Base-by-base conservation (phyloP, 2,329 filamentous ascomycete genomes). In the Fusarium sp. region DNA sequence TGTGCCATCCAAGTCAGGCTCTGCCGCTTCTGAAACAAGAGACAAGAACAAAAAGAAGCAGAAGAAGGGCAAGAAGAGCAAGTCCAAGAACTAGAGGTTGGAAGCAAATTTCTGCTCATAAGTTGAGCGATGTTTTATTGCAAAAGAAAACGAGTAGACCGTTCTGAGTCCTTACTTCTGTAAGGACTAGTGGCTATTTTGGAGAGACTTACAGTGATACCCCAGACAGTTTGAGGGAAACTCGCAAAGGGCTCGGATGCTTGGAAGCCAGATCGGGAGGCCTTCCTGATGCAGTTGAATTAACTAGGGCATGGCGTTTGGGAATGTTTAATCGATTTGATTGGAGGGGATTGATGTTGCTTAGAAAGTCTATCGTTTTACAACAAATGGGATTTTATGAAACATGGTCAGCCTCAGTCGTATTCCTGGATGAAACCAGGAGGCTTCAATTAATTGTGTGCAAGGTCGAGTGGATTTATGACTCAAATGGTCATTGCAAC, bases 11-110 rank as follows among this genome's bases (percentile, higher is more conserved):
- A 57, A 66, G 2, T 59, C 75, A 6, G 59, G 62, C 20, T 68
- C 74, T 34, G 49, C 48, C 13, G 52, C 65, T n/a, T 25, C 37
- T 5, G 69, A 59, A 7, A 49, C 54, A 25, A 64, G 73, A 40
- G 73, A 65, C 6, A 78, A 77, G 65, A 73, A 65, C 61, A 79
- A 76, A 58, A 76, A 76, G 72, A 77, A 75, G 44, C 79, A 79
- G 61, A 81, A 79, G 55, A 75, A 77, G 70, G 72, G 62, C 44
- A 78, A 79, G 68, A 77, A 78, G 64, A 68, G 64, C 56, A 80
- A 77, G 70, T 63, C 71, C 20, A 80, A 76, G 61, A 74, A 69
- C 30, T 73, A 49, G 51, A 40, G 32, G 18, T 16, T 5, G n/a
- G 13, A 20, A 24, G 20, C 10, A 29, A 18, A 12, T 7, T 20